These are phyloP conservation scores for Penicillium simplicissimum DNA, from an alignment of 495 filamentous ascomycete species.

Conservation along the genomic window DNA sequence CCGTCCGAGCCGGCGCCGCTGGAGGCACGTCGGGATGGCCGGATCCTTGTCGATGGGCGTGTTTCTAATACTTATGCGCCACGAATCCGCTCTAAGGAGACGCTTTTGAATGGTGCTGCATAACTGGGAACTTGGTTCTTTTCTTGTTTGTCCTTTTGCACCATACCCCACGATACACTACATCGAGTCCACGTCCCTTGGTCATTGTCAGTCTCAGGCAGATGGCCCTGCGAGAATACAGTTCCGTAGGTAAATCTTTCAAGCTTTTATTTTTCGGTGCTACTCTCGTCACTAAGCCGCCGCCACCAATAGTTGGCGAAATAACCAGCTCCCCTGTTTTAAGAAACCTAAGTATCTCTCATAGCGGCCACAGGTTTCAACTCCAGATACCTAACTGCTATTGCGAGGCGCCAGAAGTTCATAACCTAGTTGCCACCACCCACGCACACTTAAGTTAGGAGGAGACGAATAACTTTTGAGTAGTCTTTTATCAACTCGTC, in stretches of 20 bases:
- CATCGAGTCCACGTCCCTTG: not conserved
- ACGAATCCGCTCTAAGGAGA: slow-evolving; percentile 5
- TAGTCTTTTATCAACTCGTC: too few species aligned
- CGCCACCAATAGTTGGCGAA: not conserved
- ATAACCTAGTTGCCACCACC: too few species aligned
- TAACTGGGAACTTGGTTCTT: not conserved
- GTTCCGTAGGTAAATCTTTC: not conserved
- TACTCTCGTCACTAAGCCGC: not conserved
- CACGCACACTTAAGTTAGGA: too few species aligned
- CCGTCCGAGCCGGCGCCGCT: not conserved
- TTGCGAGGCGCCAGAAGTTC: too few species aligned
- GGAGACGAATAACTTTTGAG: too few species aligned
- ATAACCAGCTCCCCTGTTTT: not conserved
- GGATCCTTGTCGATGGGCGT: slow-evolving; percentile 18
- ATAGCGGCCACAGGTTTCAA: too few species aligned
- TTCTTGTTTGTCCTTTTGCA: not conserved
- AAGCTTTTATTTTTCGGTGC: not conserved
- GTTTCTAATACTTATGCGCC: slow-evolving; percentile 10
- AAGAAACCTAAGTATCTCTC: too few species aligned
- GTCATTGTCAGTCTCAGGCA: not conserved
- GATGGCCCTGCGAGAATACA: not conserved
- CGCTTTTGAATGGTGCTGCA: not conserved
- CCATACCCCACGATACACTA: slow-evolving; percentile 4
- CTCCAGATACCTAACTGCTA: too few species aligned
- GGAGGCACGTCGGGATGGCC: not conserved